These are phyloP conservation scores for Podaxis carcinomalis DNA, from an alignment of 768 basidiomycete species.

Conservation along the genomic window DNA sequence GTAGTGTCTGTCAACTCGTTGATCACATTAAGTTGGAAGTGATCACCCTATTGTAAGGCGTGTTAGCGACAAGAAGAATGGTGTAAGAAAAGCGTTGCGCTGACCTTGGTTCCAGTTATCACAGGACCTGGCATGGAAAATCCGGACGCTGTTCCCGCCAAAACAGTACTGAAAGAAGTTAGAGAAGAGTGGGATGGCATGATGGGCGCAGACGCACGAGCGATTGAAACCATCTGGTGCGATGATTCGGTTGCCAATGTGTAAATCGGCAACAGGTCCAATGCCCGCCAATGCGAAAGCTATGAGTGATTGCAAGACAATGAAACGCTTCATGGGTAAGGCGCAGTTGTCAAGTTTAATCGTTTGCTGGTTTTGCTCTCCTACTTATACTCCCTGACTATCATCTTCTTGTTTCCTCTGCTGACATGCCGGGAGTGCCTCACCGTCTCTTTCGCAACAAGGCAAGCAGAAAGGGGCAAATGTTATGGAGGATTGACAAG, in stretches of 20 bases:
- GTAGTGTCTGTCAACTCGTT: constrained; percentile 41
- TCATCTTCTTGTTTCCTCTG: background rate
- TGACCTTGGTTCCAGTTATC: constrained; percentile 26
- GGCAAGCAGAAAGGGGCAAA: background rate
- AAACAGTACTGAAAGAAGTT: constrained; percentile 21
- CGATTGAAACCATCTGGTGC: constrained; percentile 47
- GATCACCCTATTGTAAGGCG: constrained; percentile 28
- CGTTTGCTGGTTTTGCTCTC: background rate
- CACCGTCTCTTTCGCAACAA: background rate
- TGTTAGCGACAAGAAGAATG: background rate
- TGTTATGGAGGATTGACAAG: background rate
- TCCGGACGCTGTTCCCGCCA: constrained; percentile 22
- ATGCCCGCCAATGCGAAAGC: constrained; percentile 18
- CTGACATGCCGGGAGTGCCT: background rate
- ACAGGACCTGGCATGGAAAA: constrained; percentile 26
- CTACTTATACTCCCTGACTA: background rate
- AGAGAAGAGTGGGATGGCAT: background rate
- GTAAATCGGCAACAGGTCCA: constrained; percentile 28
- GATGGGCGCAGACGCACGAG: constrained; percentile 23
- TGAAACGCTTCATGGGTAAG: background rate
- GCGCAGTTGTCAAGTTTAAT: background rate
- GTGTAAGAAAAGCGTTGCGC: background rate
- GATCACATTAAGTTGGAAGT: constrained; percentile 43
- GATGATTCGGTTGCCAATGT: constrained; percentile 38
- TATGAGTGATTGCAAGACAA: background rate